A percentile compares a stretch with the other conserved stretches of the same genome.
Evolutionary conservation across 768 basidiomycete genomes (phyloP).

Genomic region (Trametes elegans): DNA sequence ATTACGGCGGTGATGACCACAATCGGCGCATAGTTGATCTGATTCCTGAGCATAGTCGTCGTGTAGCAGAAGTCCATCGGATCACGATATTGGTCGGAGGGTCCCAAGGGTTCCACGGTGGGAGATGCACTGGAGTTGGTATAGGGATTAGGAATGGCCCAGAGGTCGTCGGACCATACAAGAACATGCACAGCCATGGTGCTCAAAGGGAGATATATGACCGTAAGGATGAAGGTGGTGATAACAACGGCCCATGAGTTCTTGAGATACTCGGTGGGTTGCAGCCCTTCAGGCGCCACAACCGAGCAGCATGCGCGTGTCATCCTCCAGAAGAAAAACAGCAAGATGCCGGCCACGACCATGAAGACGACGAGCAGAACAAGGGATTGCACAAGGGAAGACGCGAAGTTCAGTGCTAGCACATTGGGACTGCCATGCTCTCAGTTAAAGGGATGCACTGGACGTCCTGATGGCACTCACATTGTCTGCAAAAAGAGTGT

Average conservation of each 20-base stretch:
- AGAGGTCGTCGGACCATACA: slow-evolving; percentile 76
- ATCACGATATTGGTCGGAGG: slow-evolving; percentile 52
- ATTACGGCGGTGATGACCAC: slow-evolving; percentile 56
- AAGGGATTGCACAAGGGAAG: slow-evolving; percentile 56
- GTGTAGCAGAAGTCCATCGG: slow-evolving; percentile 77
- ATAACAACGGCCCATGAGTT: slow-evolving; percentile 55
- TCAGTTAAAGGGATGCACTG: background rate
- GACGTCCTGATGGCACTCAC: slow-evolving; percentile 41
- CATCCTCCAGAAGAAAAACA: slow-evolving; percentile 58
- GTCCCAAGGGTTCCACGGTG: slow-evolving; percentile 49
- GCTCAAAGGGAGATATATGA: slow-evolving; percentile 74
- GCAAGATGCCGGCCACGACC: slow-evolving; percentile 46
- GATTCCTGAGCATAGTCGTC: slow-evolving; percentile 69
- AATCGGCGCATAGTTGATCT: slow-evolving; percentile 66
- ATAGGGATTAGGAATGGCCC: slow-evolving; percentile 71
- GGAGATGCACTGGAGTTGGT: slow-evolving; percentile 55
- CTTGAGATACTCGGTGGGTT: slow-evolving; percentile 38
- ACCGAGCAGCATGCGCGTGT: slow-evolving; percentile 49
- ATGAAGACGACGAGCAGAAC: slow-evolving; percentile 61
- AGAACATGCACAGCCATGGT: slow-evolving; percentile 76
- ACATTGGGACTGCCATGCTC: slow-evolving; percentile 56
- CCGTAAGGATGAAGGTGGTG: slow-evolving; percentile 61
- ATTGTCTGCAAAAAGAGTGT: slow-evolving; percentile 65
- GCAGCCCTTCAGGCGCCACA: slow-evolving; percentile 53
- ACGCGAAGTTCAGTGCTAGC: slow-evolving; percentile 70